phyloP scores from a whole-genome alignment of 2,329 filamentous ascomycete genomes.

The Leptosphaerulina australis region DNA sequence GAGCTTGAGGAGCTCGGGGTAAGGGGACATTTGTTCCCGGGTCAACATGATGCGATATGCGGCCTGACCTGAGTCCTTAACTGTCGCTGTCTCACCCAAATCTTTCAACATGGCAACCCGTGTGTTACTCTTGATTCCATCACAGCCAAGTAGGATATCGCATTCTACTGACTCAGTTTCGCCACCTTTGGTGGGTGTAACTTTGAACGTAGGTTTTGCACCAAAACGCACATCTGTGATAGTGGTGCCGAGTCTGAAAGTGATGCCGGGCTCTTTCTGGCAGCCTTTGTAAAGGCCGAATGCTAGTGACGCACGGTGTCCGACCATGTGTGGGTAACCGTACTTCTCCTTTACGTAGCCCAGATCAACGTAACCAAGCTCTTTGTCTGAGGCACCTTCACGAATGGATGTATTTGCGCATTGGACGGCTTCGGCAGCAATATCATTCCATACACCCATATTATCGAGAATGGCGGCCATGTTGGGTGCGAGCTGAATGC shows the following conservation, averaged over 20 bases:
- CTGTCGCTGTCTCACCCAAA: slow-evolving; percentile 59
- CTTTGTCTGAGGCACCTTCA: slow-evolving; percentile 70
- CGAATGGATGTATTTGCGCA: slow-evolving; percentile 75
- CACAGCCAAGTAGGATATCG: slow-evolving; percentile 54
- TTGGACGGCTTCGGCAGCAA: slow-evolving; percentile 73
- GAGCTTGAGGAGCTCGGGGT: slow-evolving; percentile 70
- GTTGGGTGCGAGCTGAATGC: slow-evolving; percentile 84
- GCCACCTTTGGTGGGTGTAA: slow-evolving; percentile 60
- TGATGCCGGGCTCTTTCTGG: slow-evolving; percentile 64
- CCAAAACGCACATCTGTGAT: slow-evolving; percentile 62
- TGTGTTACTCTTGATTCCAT: slow-evolving; percentile 57
- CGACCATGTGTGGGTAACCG: slow-evolving; percentile 78
- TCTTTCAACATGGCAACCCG: slow-evolving; percentile 61
- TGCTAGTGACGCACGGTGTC: slow-evolving; percentile 75
- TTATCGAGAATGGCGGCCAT: slow-evolving; percentile 77
- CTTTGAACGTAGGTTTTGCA: slow-evolving; percentile 65
- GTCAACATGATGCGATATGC: slow-evolving; percentile 80
- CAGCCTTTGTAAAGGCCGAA: slow-evolving; percentile 74
- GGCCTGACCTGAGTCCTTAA: slow-evolving; percentile 74
- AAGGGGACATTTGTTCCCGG: slow-evolving; percentile 68
- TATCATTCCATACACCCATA: slow-evolving; percentile 73
- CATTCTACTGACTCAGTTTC: slow-evolving; percentile 60
- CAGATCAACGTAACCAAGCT: slow-evolving; percentile 74
- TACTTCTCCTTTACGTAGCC: slow-evolving; percentile 71
- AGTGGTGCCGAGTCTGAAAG: slow-evolving; percentile 69